Evolutionary conservation across 768 basidiomycete species (phyloP), one percentile per base, ranked within the genome.

Genomic region (Mycena vulgaris): DNA sequence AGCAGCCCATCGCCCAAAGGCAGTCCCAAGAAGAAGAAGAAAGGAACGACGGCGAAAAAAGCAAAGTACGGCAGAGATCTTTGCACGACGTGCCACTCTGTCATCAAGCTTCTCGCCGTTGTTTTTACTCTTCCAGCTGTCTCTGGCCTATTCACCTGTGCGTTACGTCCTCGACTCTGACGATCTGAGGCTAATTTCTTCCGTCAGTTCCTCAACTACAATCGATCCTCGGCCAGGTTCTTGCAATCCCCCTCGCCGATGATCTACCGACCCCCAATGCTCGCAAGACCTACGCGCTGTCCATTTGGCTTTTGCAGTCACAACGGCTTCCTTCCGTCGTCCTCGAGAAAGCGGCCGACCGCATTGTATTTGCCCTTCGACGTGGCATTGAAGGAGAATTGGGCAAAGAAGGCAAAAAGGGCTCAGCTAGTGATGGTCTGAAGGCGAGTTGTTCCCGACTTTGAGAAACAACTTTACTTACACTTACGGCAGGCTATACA

Each of bases 401-500:
- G 17, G 95, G 95, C 7, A 94, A 93, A 77, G 95, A 96, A 78
- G 95, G 95, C 13, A 95, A 95, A 83, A 95, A 94, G 75, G 95
- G 95, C 0, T 89, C 94, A 5, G 87, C 85, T 2, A 92, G 87
- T 37, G 94, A 96, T 78, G 93, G 92, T 25, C 84, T 95, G 52
- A 93, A 91, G 87, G 94, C 92, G 76, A 73, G 80, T 77, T 63
- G 4, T 53, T 28, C n/a, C 8, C 19, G 19, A 56, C 0, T n/a
- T 28, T 8, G 21, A 51, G 40, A 49, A 19, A 1, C 27, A 55
- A 55, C 9, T 25, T 40, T 52, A 64, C 56, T 70, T 45, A 73
- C 23, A 0, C 42, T 58, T 47, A 2, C 33, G 9, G 14, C 31
- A 73, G 72, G 72, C 72, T 30, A 31, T 51, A 60, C 55, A 57